Evolutionary conservation across 1,284 basidiomycete genomes (phyloP).

Genomic region (Ganoderma boninense): DNA sequence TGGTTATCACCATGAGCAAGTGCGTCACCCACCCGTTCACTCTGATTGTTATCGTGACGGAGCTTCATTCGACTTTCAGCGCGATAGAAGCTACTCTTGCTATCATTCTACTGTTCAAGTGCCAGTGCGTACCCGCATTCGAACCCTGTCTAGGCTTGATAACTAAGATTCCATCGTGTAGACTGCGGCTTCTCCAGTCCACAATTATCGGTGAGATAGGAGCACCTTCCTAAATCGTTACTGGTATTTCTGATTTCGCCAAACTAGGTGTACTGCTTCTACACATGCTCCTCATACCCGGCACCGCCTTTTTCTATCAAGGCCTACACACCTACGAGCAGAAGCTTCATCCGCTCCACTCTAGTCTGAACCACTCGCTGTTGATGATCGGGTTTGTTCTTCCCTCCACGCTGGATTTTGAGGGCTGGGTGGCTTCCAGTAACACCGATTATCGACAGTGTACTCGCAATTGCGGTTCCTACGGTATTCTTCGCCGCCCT

Average conservation of each 20-base stretch:
- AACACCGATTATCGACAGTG: slow-evolving; percentile 45
- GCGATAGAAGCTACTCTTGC: slow-evolving; percentile 69
- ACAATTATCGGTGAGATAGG: slow-evolving; percentile 58
- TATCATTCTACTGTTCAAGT: slow-evolving; percentile 67
- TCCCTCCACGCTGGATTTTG: background rate
- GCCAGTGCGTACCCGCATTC: slow-evolving; percentile 59
- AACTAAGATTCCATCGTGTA: slow-evolving; percentile 28
- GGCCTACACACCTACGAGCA: slow-evolving; percentile 65
- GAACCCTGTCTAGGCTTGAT: background rate
- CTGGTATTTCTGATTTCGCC: background rate
- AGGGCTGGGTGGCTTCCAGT: background rate
- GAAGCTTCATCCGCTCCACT: slow-evolving; percentile 55
- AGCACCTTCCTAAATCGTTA: background rate
- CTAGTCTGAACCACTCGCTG: slow-evolving; percentile 70
- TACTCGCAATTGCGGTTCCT: slow-evolving; percentile 66
- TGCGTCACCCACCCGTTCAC: slow-evolving; percentile 38
- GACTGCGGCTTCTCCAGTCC: slow-evolving; percentile 62
- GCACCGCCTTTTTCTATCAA: slow-evolving; percentile 65
- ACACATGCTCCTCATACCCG: slow-evolving; percentile 68
- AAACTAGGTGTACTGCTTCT: slow-evolving; percentile 63
- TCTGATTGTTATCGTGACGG: background rate
- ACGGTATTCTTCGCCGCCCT: slow-evolving; percentile 71
- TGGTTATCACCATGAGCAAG: slow-evolving; percentile 71
- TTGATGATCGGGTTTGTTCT: slow-evolving; percentile 64
- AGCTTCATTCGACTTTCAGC: slow-evolving; percentile 30